phyloP scores from a whole-genome alignment of 768 basidiomycete genomes.

The Butyriboletus loyo region DNA sequence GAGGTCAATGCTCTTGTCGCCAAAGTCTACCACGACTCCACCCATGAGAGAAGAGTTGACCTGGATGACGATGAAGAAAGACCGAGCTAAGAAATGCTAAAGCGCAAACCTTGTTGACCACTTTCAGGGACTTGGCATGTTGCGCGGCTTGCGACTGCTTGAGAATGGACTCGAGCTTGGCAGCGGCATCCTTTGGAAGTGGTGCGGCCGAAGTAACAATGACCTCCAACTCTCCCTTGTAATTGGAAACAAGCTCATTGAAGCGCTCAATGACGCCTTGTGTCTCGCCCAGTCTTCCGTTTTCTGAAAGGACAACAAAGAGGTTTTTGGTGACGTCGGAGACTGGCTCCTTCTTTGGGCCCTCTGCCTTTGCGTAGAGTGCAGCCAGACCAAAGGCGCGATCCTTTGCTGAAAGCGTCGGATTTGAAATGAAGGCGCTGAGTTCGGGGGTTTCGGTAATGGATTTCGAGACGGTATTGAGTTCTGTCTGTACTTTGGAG shows the following conservation, averaged over 20 bases:
- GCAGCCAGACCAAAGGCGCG: slow-evolving; percentile 63
- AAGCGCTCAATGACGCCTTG: slow-evolving; percentile 88
- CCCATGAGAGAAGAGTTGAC: slow-evolving; percentile 91
- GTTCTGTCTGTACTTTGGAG: slow-evolving; percentile 82
- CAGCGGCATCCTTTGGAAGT: slow-evolving; percentile 71
- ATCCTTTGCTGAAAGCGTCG: slow-evolving; percentile 82
- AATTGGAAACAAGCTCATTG: slow-evolving; percentile 80
- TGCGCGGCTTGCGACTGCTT: slow-evolving; percentile 85
- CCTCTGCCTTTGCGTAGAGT: slow-evolving; percentile 68
- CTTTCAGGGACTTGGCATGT: slow-evolving; percentile 82
- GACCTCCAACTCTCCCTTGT: slow-evolving; percentile 92
- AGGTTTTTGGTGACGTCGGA: slow-evolving; percentile 92
- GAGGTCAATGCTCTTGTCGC: slow-evolving; percentile 97
- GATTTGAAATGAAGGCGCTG: slow-evolving; percentile 77
- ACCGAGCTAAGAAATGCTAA: background rate
- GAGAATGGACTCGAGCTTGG: slow-evolving; percentile 78
- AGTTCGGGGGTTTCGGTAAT: slow-evolving; percentile 67
- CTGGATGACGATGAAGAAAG: slow-evolving; percentile 38
- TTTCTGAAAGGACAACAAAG: slow-evolving; percentile 85
- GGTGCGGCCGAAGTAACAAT: slow-evolving; percentile 85
- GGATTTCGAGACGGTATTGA: slow-evolving; percentile 64
- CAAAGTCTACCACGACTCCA: slow-evolving; percentile 93
- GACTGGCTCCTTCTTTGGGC: slow-evolving; percentile 68
- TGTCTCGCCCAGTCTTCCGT: slow-evolving; percentile 85
- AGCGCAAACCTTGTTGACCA: slow-evolving; percentile 80